Evolutionary conservation across 2,329 filamentous ascomycete genomes (phyloP).

Genomic region (Metarhizium anisopliae): DNA sequence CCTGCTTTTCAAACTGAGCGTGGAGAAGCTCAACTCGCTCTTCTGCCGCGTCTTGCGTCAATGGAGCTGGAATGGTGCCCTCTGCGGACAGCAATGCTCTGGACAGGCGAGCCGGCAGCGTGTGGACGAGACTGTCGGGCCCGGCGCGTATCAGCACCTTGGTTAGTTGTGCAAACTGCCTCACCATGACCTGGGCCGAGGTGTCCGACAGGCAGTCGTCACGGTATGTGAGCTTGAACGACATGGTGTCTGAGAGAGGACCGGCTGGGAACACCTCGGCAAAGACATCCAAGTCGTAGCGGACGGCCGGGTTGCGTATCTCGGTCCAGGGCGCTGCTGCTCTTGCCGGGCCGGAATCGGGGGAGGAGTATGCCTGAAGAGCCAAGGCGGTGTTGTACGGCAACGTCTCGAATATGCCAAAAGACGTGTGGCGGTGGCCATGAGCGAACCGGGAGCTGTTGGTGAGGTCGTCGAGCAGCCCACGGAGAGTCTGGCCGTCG

Average conservation of each 20-base stretch:
- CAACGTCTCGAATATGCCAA: slow-evolving; percentile 17
- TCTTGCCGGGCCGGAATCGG: not conserved
- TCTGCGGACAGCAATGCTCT: slow-evolving; percentile 9
- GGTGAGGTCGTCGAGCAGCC: slow-evolving; percentile 11
- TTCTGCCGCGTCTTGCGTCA: slow-evolving; percentile 1
- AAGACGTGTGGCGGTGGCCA: slow-evolving; percentile 16
- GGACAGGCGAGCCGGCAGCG: slow-evolving; percentile 7
- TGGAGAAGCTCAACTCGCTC: slow-evolving; percentile 13
- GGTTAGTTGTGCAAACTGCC: slow-evolving; percentile 11
- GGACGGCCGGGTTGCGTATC: not conserved
- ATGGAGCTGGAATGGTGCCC: slow-evolving; percentile 14
- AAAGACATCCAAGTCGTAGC: slow-evolving; percentile 1
- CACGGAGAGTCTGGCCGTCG: slow-evolving; percentile 5
- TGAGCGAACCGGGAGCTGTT: slow-evolving; percentile 5
- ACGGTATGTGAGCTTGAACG: slow-evolving; percentile 7
- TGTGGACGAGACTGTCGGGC: slow-evolving; percentile 7
- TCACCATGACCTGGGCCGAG: slow-evolving; percentile 10
- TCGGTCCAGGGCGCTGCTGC: not conserved
- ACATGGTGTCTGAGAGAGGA: not conserved
- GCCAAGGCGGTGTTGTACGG: slow-evolving; percentile 27
- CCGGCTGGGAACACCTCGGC: not conserved
- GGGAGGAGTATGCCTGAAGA: slow-evolving; percentile 20
- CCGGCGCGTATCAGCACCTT: slow-evolving; percentile 7
- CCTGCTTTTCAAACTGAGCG: slow-evolving; percentile 16
- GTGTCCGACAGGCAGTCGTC: slow-evolving; percentile 9